Evolutionary conservation across 75 land plant species (phyloP), one percentile per base, ranked within the genome.

Genomic region (Sequoiadendron giganteum): DNA sequence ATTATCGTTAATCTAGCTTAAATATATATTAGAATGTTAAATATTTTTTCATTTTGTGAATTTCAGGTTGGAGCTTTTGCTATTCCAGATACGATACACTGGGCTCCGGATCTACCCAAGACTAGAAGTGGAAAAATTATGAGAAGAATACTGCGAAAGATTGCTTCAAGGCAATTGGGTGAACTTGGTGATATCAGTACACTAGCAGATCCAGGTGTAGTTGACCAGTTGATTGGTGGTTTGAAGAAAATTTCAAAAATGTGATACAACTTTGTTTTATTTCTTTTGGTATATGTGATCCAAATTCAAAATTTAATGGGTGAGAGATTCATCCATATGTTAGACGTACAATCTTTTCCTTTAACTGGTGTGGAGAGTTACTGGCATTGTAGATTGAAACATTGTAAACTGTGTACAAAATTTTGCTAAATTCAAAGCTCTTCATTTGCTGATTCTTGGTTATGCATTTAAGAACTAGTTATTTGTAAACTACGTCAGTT

Each of bases 71-170:
- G 99, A 91, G 96, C 98, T 81, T 97, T 97, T 89, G 99, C 99
- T 15, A 93, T 97, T 38, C 99, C 99, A 40, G 99, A 96, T 85
- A 95, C 84, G 85, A 95, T 97, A 30, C 99, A 97, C 58, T 97
- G 99, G 99, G 99, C 99, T 0, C 99, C 99, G 32, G 97, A 97
- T 32, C 94, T 97, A 45, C 99, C 99, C 52, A 97, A 97, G 88
- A 97, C 99, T 45, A 93, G 99, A 88, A 97, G 99, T 90, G 99
- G 99, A 56, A 97, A 97, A 89, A 97, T 97, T 80, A 97, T 97
- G 99, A 95, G 99, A 88, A 94, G 99, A 90, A 96, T 97, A 77
- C 82, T 97, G 86, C 93, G 98, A 49, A 97, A 97, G 91, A 97
- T 97, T 48, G 99, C 99, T n/a, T 91, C 95, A 30, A 92, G 90